Conservation (phyloP, 805 yeast species). For the Metschnikowia aberdeeniae region DNA sequence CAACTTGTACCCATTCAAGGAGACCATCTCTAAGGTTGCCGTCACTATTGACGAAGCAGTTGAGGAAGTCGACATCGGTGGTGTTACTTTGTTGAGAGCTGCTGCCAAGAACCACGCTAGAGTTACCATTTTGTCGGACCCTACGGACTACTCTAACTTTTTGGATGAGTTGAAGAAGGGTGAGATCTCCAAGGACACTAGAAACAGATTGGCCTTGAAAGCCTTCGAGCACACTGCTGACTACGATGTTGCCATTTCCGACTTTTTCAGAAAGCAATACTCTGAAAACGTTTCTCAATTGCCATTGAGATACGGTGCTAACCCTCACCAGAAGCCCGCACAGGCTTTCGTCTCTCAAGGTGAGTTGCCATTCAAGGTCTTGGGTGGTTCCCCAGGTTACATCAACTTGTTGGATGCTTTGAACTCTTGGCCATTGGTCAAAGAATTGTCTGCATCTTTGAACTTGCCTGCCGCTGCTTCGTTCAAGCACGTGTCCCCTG, state of each 20-base stretch:
- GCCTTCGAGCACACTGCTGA: slow-evolving; percentile 99
- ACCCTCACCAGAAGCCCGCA: slow-evolving; percentile 99
- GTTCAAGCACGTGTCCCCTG: slow-evolving; percentile 98
- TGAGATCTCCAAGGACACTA: slow-evolving; percentile 65
- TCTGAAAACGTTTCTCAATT: slow-evolving; percentile 85
- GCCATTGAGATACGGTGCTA: slow-evolving; percentile 96
- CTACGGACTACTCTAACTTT: slow-evolving; percentile 85
- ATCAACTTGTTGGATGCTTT: slow-evolving; percentile 94
- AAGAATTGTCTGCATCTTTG: slow-evolving; percentile 90
- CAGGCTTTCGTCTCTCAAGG: slow-evolving; percentile 90
- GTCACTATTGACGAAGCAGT: slow-evolving; percentile 97
- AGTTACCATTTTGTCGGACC: slow-evolving; percentile 94
- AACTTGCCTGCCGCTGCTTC: slow-evolving; percentile 98
- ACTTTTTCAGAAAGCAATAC: slow-evolving; percentile 96
- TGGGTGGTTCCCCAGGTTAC: slow-evolving; percentile 95
- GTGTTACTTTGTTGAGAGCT: slow-evolving; percentile 95
- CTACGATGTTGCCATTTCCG: slow-evolving; percentile 92
- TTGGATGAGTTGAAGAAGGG: slow-evolving; percentile 75
- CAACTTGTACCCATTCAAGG: slow-evolving; percentile 97
- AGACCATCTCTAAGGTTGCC: slow-evolving; percentile 90
- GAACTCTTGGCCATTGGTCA: slow-evolving; percentile 98
- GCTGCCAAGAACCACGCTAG: slow-evolving; percentile 98
- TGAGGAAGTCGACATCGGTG: slow-evolving; percentile 96
- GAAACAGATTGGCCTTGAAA: slow-evolving; percentile 85
- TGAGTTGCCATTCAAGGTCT: slow-evolving; percentile 88